Percentiles rank a stretch among this genome's conserved stretches.
Evolutionary conservation across 495 filamentous ascomycete genomes (phyloP).

Genomic region (Lasiosphaeriaceae sp.): DNA sequence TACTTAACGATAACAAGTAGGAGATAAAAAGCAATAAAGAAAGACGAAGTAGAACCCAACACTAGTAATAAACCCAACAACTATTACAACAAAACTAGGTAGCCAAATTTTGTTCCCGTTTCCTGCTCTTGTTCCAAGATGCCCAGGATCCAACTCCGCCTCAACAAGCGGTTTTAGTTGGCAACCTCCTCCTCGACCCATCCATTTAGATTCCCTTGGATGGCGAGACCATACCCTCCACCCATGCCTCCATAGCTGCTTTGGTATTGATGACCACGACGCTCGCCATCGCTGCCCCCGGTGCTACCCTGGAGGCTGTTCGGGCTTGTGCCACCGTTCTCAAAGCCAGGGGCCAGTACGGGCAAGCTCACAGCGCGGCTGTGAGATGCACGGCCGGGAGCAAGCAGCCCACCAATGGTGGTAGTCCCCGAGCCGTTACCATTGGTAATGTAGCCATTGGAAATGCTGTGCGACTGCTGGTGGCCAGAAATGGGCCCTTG

Average conservation of each 20-base stretch:
- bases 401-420: conserved; percentile 69
- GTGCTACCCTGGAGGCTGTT: conserved; percentile 40
- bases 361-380: conserved; percentile 82
- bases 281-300: conserved; percentile 35
- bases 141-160: neutral
- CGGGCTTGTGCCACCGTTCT: conserved; percentile 47
- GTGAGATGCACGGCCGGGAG: conserved; percentile 73
- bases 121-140: neutral
- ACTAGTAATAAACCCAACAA: neutral
- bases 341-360: conserved; percentile 51
- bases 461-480: conserved; percentile 59
- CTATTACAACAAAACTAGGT: conserved; percentile 6
- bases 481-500: conserved; percentile 54
- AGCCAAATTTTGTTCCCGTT: neutral
- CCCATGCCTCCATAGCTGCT: conserved; percentile 51
- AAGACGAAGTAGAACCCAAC: neutral
- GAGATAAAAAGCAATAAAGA: neutral
- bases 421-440: conserved; percentile 55
- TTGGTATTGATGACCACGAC: conserved; percentile 55
- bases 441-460: conserved; percentile 52
- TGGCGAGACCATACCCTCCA: conserved; percentile 45
- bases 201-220: conserved; percentile 49
- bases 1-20: neutral
- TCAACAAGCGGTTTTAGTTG: conserved; percentile 28
- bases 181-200: conserved; percentile 57